These are phyloP conservation scores for Boletus semigastroideus DNA, from an alignment of 1,284 basidiomycete species.

Conservation along the genomic window DNA sequence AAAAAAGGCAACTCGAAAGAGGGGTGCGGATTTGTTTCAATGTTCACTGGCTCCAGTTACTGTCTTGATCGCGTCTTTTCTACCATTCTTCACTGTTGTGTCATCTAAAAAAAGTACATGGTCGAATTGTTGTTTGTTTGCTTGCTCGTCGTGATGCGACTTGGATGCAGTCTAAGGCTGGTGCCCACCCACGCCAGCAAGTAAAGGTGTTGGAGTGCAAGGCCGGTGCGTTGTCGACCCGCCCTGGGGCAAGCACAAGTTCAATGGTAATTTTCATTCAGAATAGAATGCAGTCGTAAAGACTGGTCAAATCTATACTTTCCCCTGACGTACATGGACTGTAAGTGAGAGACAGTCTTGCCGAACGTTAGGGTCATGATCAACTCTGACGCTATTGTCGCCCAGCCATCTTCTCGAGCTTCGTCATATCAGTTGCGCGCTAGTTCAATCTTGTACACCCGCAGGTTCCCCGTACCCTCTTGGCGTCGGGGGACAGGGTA, in stretches of 20 bases:
- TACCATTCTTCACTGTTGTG: not conserved
- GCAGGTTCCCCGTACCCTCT: too few species aligned
- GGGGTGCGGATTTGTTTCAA: too few species aligned
- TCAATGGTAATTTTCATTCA: not conserved
- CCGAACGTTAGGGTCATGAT: conserved; percentile 45
- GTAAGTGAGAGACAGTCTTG: conserved; percentile 39
- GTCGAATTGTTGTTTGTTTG: not conserved
- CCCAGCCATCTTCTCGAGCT: conserved; percentile 1
- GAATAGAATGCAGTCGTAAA: conserved; percentile 63
- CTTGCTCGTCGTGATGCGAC: too few species aligned
- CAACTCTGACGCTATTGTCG: conserved; percentile 68
- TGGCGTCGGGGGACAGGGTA: conserved; percentile 60
- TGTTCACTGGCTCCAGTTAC: too few species aligned
- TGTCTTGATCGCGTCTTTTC: not conserved
- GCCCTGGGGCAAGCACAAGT: conserved; percentile 50
- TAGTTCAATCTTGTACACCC: conserved; percentile 64
- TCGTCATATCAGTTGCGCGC: conserved; percentile 54
- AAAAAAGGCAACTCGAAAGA: not conserved
- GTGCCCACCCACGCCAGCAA: conserved; percentile 51
- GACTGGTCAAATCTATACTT: conserved; percentile 66
- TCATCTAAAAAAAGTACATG: not conserved
- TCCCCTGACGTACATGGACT: conserved; percentile 61
- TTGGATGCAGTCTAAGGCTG: too few species aligned
- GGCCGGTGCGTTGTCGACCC: conserved; percentile 52
- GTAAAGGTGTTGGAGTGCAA: conserved; percentile 57